Percentiles rank a stretch among this genome's conserved stretches.
Evolutionary conservation across 208 protist species (phyloP).

Genomic region (Blechomonas ayalai): DNA sequence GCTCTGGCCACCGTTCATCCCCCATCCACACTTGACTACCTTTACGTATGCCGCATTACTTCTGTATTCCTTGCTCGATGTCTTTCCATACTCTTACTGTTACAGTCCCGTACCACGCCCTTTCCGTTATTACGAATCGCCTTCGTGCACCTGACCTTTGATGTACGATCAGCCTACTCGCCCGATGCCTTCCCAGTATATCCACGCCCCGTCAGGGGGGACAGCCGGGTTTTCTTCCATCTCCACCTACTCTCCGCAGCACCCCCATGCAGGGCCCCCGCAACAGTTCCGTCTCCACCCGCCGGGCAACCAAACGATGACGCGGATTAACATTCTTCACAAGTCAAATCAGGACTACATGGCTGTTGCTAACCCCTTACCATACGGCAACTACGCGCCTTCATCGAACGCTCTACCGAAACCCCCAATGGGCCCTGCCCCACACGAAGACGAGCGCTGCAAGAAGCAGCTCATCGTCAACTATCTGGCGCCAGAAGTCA

Average conservation of each 20-base stretch:
- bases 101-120: no score
- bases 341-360: slow-evolving; percentile 30
- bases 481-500: slow-evolving; percentile 64
- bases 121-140: no score
- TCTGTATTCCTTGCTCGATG: no score
- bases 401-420: background rate
- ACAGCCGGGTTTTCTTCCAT: slow-evolving; percentile 27
- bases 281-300: slow-evolving; percentile 24
- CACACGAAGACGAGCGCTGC: slow-evolving; percentile 52
- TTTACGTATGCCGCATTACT: no score
- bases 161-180: no score
- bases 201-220: no score
- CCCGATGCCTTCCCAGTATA: no score
- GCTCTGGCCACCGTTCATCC: no score
- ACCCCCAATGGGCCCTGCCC: slow-evolving; percentile 20
- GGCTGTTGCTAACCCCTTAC: slow-evolving; percentile 1
- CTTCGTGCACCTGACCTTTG: no score
- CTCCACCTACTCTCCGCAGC: slow-evolving; percentile 20
- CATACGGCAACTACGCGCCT: slow-evolving; percentile 13
- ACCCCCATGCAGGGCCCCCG: slow-evolving; percentile 19
- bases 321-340: slow-evolving; percentile 29
- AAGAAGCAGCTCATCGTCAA: slow-evolving; percentile 79
- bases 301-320: slow-evolving; percentile 18
- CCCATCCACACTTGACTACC: no score
- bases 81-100: no score